Evolutionary conservation across 2,329 filamentous ascomycete species (phyloP).

Genomic region (Septoria linicola): DNA sequence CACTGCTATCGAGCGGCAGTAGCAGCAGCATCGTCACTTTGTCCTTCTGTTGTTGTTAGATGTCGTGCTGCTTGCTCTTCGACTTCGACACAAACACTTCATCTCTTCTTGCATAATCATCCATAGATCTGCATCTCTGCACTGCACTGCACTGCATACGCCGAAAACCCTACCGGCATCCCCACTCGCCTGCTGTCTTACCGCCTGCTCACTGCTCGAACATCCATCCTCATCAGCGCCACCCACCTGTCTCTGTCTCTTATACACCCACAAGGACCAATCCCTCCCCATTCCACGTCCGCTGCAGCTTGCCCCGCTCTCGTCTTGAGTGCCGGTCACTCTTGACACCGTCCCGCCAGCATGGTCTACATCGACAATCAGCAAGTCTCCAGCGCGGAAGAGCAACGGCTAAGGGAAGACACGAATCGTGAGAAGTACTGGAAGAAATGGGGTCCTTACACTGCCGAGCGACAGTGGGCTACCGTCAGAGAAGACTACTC

Average conservation of each 20-base stretch:
- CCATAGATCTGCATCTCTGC: too few species aligned
- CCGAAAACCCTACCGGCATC: background rate
- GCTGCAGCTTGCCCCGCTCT: constrained; percentile 1
- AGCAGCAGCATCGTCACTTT: background rate
- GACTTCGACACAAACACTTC: background rate
- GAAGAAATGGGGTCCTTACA: constrained; percentile 97
- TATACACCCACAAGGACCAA: too few species aligned
- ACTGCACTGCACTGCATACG: constrained; percentile 1
- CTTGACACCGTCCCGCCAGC: constrained; percentile 21
- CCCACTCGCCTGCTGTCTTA: background rate
- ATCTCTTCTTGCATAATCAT: background rate
- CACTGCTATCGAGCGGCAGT: background rate
- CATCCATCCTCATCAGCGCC: background rate
- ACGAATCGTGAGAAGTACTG: constrained; percentile 82
- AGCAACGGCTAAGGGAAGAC: constrained; percentile 85
- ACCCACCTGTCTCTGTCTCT: background rate
- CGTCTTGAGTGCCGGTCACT: constrained; percentile 13
- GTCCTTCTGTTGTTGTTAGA: too few species aligned
- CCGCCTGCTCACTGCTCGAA: background rate
- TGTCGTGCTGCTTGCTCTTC: background rate
- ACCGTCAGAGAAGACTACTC: constrained; percentile 76
- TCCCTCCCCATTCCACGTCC: constrained; percentile 1
- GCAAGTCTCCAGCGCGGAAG: constrained; percentile 85
- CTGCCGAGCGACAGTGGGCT: constrained; percentile 92
- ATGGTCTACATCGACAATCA: constrained; percentile 92